Evolutionary conservation across 805 yeast species (phyloP), one percentile per base, ranked within the genome.

Genomic region (Candida dajiaensis): DNA sequence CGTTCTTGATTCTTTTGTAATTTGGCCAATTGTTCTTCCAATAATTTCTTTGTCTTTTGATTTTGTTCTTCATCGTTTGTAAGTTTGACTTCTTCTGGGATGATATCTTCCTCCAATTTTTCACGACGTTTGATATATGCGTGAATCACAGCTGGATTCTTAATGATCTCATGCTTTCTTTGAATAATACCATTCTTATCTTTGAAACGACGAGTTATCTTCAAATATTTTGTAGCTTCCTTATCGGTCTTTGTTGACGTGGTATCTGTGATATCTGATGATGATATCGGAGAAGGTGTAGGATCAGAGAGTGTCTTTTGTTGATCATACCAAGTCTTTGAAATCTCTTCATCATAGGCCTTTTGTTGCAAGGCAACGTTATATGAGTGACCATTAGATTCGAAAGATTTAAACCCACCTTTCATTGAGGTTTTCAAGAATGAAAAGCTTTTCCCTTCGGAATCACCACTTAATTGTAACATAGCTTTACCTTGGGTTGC

Each of bases 401-500:
- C 71, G 46, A 69, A 63, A 25, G 62, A 55, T 44, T 68, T 68
- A 65, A 92, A 92, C 2, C 96, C 96, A 59, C 95, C 96, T 65
- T 92, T 94, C 88, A 92, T 95, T 0, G 97, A 88, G 0, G 97
- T 86, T 53, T 90, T 77, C 56, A 90, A 72, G 54, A 92, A 85
- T 10, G 96, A 88, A 54, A 86, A 86, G 0, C 96, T 94, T 52
- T 86, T 80, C 21, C 95, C 96, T 0, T 96, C 81, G 2, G 96
- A 95, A 63, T 94, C 98, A 42, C 98, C 98, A 61, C 88, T 88
- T 22, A 94, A 77, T 60, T 89, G 97, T 38, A 94, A 73, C 97
- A 94, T 94, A 0, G 97, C 95, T 58, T 95, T 90, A 46, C 97
- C 95, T 62, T 90, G 98, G 21, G 96, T 89, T 2, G 98, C 94